Evolutionary conservation across 2,329 filamentous ascomycete genomes (phyloP).

Genomic region (Penicillium glabrum): DNA sequence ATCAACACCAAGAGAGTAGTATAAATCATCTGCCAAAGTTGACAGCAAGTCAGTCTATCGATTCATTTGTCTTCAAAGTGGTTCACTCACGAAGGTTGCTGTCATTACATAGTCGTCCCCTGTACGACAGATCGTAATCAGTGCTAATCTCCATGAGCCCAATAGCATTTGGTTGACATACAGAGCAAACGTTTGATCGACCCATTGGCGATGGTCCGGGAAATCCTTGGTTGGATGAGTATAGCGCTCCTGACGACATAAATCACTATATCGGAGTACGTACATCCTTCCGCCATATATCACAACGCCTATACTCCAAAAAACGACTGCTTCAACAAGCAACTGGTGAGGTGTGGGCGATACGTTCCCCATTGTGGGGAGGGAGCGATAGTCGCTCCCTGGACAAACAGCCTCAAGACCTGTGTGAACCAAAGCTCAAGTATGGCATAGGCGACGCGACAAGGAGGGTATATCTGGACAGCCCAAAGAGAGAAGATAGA

Average conservation of each 20-base stretch:
- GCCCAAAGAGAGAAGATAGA: fast-evolving
- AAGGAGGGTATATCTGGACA: not conserved
- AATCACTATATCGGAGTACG: slow-evolving; percentile 2
- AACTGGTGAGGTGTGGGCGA: slow-evolving; percentile 32
- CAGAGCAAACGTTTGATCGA: slow-evolving; percentile 29
- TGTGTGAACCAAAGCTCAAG: not conserved
- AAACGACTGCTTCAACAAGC: slow-evolving; percentile 29
- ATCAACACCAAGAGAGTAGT: slow-evolving; percentile 35
- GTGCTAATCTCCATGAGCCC: not conserved
- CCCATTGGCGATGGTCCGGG: slow-evolving; percentile 29
- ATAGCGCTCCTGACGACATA: not conserved
- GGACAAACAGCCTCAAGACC: not conserved
- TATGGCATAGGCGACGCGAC: not conserved
- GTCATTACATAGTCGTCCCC: slow-evolving; percentile 42
- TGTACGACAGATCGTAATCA: slow-evolving; percentile 2
- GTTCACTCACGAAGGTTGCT: slow-evolving; percentile 33
- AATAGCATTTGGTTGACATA: slow-evolving; percentile 8
- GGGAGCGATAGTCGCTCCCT: not conserved
- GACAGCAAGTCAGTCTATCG: not conserved
- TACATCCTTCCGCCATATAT: slow-evolving; percentile 32
- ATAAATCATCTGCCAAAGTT: slow-evolving; percentile 32
- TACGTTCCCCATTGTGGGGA: slow-evolving; percentile 26
- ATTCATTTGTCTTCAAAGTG: not conserved
- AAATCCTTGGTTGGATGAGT: slow-evolving; percentile 17
- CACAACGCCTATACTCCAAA: slow-evolving; percentile 31